Evolutionary conservation across 2,329 filamentous ascomycete species (phyloP), one percentile per base, ranked within the genome.

Genomic region (Ciborinia camelliae): DNA sequence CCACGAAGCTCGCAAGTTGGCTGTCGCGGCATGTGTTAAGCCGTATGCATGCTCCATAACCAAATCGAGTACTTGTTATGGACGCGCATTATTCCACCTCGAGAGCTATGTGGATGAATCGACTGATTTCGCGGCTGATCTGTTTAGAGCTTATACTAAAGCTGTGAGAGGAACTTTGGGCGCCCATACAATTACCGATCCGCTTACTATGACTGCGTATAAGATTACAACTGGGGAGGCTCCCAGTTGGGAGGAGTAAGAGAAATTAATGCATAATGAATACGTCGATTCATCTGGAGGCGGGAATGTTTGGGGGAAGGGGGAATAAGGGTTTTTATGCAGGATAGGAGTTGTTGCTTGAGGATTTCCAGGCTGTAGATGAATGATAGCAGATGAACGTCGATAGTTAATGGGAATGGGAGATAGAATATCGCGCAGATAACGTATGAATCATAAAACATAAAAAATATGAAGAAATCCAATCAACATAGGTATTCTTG

Each of bases 71-170:
- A 37, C 43, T 20, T 58, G 43, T 9, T 50, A 32, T 28, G 28
- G 51, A 39, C 51, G 51, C 0, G 32, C n/a, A 4, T 18, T 47
- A 20, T 26, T 69, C 65, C 57, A 65, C 30, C 37, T 68, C 12
- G 45, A 59, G 28, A 50, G 37, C 1, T 64, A 66, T 18, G 8
- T 71, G 23, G 47, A 55, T 2, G 65, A 71, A 4, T 37, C 66
- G 43, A 60, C 64, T 18, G 32, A 50, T 1, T 69, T 70, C 55
- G 64, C 64, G 0, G 32, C 58, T 1, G 67, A 70, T 4, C 18
- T 70, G 14, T 35, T 68, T 6, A 60, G 37, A 20, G 52, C 48
- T 4, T 66, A 60, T 28, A 63, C 30, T 15, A 20, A 63, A 26
- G 32, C 51, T 1, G 15, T 62, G 10, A 50, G 57, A 39, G 54